Conservation (phyloP, 2,329 filamentous ascomycete genomes). For the Exophiala dermatitidis region DNA sequence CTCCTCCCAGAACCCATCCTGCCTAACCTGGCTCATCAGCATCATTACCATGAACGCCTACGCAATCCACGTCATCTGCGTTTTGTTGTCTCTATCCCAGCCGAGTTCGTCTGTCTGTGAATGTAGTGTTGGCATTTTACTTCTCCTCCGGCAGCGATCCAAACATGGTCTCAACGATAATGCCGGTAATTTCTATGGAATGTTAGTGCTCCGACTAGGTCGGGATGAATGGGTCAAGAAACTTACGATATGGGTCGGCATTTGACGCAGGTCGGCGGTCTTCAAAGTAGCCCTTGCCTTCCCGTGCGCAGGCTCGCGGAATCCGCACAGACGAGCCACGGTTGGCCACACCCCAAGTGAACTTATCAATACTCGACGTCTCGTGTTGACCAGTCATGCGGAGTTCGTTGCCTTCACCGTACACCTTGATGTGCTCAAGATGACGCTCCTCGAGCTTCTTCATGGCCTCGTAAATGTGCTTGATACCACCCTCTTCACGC, state of each 20-base stretch:
- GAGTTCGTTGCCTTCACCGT: constrained; percentile 90
- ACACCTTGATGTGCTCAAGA: constrained; percentile 81
- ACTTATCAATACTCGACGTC: constrained; percentile 88
- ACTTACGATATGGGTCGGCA: constrained; percentile 65
- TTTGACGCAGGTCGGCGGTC: constrained; percentile 77
- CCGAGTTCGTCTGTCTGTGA: background rate
- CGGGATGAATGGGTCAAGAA: background rate
- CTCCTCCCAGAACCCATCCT: background rate
- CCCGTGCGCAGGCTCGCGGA: constrained; percentile 72
- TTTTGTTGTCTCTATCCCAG: background rate
- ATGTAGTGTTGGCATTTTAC: background rate
- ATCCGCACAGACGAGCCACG: constrained; percentile 92
- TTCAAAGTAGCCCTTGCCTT: constrained; percentile 94
- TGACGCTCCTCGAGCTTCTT: constrained; percentile 75
- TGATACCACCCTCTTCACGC: constrained; percentile 88
- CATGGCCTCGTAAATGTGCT: constrained; percentile 79
- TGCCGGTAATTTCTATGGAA: constrained; percentile 55
- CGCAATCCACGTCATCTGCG: background rate
- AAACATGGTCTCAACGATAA: constrained; percentile 63
- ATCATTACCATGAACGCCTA: background rate
- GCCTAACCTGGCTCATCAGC: background rate
- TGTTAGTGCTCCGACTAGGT: background rate
- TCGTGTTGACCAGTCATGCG: constrained; percentile 91
- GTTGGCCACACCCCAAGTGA: constrained; percentile 92
- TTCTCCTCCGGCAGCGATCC: constrained; percentile 25